These are phyloP conservation scores for Xerocomus amazonicus DNA, from an alignment of 1,284 basidiomycete species.

Conservation along the genomic window DNA sequence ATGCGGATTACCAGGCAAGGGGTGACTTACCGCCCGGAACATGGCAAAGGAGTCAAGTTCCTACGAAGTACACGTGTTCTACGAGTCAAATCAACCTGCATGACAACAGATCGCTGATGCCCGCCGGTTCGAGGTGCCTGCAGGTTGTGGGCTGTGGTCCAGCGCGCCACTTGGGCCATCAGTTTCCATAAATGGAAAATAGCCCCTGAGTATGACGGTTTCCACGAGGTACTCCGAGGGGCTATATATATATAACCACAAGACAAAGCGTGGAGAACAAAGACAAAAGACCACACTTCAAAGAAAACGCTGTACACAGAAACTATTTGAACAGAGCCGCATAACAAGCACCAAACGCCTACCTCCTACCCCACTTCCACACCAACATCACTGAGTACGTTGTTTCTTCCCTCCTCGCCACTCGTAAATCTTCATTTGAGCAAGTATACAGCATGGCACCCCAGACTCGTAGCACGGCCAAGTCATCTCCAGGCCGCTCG, in stretches of 20 bases:
- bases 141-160: constrained; percentile 9
- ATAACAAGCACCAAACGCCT: background rate
- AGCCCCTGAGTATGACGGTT: constrained; percentile 16
- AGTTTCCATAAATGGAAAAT: constrained; percentile 18
- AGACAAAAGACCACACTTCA: constrained; percentile 14
- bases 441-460: constrained; percentile 19
- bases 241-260: constrained; percentile 16
- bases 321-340: background rate
- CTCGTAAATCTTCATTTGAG: background rate
- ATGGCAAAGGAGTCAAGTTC: background rate
- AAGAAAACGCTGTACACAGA: constrained; percentile 8
- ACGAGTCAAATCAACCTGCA: constrained; percentile 17
- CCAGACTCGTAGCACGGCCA: constrained; percentile 20
- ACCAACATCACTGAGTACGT: background rate
- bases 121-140: background rate
- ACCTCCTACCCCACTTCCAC: background rate
- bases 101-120: background rate
- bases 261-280: constrained; percentile 20
- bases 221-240: constrained; percentile 1
- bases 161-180: background rate
- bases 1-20: background rate
- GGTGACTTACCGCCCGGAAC: background rate
- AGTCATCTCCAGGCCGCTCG: constrained; percentile 15
- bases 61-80: background rate
- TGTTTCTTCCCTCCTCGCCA: background rate